Evolutionary conservation across 2,329 filamentous ascomycete genomes (phyloP), one percentile per base, ranked within the genome.

Genomic region (Dendryphion nanum): DNA sequence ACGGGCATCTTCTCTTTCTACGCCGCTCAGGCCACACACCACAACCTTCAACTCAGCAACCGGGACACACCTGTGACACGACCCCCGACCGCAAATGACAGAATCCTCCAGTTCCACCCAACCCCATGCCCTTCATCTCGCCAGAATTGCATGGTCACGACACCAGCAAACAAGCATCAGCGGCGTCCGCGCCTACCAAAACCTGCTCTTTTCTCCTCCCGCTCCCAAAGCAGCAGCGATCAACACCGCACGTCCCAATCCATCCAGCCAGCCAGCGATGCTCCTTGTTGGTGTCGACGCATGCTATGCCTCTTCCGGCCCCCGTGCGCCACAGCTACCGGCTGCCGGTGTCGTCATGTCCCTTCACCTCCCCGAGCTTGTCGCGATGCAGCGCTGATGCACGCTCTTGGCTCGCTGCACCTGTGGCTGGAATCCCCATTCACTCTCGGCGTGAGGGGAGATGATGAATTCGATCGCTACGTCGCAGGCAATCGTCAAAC

Each of bases 301-400:
- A n/a, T n/a, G n/a, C n/a, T n/a, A 16, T 13, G n/a, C 17, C 29
- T n/a, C 18, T 35, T 41, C 38, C 16, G 38, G 4, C 13, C n/a
- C 13, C 40, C 28, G 37, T 36, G 40, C 37, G 44, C 44, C 44
- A 47, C 44, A 47, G 30, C 33, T 29, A 38, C 29, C 29, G 16
- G 8, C 29, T 15, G 10, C 16, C 15, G 8, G 10, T 30, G 10
- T 30, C 10, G 23, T 26, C 23, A 26, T 26, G n/a, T n/a, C n/a
- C n/a, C n/a, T n/a, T n/a, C n/a, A n/a, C n/a, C n/a, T n/a, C n/a
- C n/a, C n/a, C n/a, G n/a, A n/a, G n/a, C n/a, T n/a, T n/a, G n/a
- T n/a, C n/a, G n/a, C n/a, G n/a, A n/a, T n/a, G n/a, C n/a, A n/a
- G n/a, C n/a, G n/a, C n/a, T n/a, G n/a, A n/a, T n/a, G n/a, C n/a